These are phyloP conservation scores for Dendrothele bispora DNA, from an alignment of 768 basidiomycete species.

Conservation along the genomic window DNA sequence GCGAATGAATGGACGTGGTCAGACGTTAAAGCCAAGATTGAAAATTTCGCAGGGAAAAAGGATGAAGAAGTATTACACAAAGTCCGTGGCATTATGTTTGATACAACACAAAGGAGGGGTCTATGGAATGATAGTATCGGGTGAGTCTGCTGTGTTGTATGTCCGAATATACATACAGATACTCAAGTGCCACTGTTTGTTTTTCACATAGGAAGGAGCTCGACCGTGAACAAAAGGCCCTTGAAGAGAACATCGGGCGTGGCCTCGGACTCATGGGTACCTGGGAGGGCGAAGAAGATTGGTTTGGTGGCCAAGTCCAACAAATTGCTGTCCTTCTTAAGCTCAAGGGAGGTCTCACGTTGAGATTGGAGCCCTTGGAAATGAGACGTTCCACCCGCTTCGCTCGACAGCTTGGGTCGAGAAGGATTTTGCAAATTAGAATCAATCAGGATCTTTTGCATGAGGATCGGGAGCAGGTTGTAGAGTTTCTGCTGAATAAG, in stretches of 20 bases:
- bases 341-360: conserved; percentile 9
- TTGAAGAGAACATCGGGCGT: conserved; percentile 51
- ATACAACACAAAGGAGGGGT: conserved; percentile 7
- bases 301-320: conserved; percentile 73
- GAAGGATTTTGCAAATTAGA: conserved; percentile 58
- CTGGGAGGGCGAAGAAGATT: conserved; percentile 48
- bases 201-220: conserved; percentile 46
- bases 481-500: conserved; percentile 39
- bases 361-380: conserved; percentile 58
- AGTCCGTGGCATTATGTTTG: conserved; percentile 34
- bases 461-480: conserved; percentile 29
- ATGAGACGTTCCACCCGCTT: conserved; percentile 64
- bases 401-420: conserved; percentile 64
- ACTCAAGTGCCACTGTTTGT: not conserved
- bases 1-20: conserved; percentile 40
- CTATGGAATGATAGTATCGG: conserved; percentile 25
- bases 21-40: conserved; percentile 29
- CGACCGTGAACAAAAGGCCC: conserved; percentile 67
- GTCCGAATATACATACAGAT: conserved; percentile 3
- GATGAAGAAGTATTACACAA: conserved; percentile 30
- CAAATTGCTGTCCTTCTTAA: conserved; percentile 47
- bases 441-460: conserved; percentile 41
- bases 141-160: conserved; percentile 32
- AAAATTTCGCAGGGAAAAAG: conserved; percentile 24
- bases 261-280: conserved; percentile 63